Percentiles rank a stretch among this genome's conserved stretches.
These are phyloP conservation scores for Saccharomycopsis guyanensis DNA, from an alignment of 805 yeast genomes.

Conservation along the genomic window DNA sequence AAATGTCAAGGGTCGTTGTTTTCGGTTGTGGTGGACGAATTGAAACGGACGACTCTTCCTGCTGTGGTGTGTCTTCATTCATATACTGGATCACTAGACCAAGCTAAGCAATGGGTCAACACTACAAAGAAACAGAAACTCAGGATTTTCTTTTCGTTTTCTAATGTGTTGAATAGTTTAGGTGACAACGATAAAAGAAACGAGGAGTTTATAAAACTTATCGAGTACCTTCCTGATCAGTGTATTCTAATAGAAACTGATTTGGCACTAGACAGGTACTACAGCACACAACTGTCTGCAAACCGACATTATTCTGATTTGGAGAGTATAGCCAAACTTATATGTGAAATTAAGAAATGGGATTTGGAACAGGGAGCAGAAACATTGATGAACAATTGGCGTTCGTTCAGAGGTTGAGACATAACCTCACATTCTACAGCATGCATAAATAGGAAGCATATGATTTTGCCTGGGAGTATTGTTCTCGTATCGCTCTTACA, in stretches of 20 bases:
- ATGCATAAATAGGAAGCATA: too few relatives aligned
- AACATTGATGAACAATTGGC: constrained; percentile 13
- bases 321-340: neutral
- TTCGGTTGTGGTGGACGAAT: constrained; percentile 31
- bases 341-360: constrained; percentile 14
- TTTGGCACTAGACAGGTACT: constrained; percentile 25
- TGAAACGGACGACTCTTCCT: constrained; percentile 18
- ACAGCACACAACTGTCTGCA: neutral
- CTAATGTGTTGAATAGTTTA: constrained; percentile 41
- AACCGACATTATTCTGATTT: constrained; percentile 2
- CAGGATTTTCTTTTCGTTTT: constrained; percentile 44
- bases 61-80: constrained; percentile 66
- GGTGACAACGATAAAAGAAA: constrained; percentile 23
- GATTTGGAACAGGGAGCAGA: constrained; percentile 5
- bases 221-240: constrained; percentile 30
- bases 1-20: constrained; percentile 61
- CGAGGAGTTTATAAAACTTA: constrained; percentile 20
- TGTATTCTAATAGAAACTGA: constrained; percentile 49
- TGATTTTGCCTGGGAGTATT: too few relatives aligned
- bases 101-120: constrained; percentile 42
- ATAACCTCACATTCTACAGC: too few relatives aligned
- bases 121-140: constrained; percentile 23
- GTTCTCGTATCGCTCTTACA: too few relatives aligned
- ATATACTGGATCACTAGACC: constrained; percentile 76
- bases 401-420: neutral